Percentiles rank a stretch among this genome's conserved stretches.
These are phyloP conservation scores for Penicillium sp. DNA, from an alignment of 2,329 filamentous ascomycete species.

Conservation along the genomic window DNA sequence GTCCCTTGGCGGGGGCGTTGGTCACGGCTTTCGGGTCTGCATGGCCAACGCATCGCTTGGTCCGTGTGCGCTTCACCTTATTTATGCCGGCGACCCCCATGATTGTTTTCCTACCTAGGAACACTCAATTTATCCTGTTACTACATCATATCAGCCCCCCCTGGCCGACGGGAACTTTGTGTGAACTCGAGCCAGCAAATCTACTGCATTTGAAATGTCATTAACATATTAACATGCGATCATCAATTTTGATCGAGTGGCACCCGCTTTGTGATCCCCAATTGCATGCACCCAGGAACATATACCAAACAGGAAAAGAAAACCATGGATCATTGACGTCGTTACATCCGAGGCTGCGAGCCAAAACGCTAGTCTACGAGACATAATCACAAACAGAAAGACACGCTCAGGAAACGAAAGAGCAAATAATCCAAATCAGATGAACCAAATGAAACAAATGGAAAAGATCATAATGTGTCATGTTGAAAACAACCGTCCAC, in stretches of 20 bases:
- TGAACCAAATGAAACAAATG: neutral
- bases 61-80: conserved; percentile 24
- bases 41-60: conserved; percentile 27
- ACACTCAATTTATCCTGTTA: neutral
- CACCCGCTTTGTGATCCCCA: conserved; percentile 2
- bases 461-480: neutral
- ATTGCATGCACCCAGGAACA: conserved; percentile 9
- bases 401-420: conserved; percentile 5
- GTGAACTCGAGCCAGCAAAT: neutral
- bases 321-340: conserved; percentile 46
- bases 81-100: conserved; percentile 15
- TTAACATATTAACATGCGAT: conserved; percentile 1
- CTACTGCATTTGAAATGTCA: neutral
- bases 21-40: conserved; percentile 9
- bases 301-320: neutral
- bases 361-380: conserved; percentile 29
- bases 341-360: conserved; percentile 47
- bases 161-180: too few relatives aligned
- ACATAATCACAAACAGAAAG: conserved; percentile 19
- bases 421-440: neutral
- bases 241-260: neutral
- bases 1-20: conserved; percentile 10
- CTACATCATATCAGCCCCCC: neutral
- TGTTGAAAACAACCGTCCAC: neutral
- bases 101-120: neutral